A percentile compares a stretch with the other conserved stretches of the same genome.
Conservation (phyloP, 805 yeast species). For the Saccharomycopsis javanensis region DNA sequence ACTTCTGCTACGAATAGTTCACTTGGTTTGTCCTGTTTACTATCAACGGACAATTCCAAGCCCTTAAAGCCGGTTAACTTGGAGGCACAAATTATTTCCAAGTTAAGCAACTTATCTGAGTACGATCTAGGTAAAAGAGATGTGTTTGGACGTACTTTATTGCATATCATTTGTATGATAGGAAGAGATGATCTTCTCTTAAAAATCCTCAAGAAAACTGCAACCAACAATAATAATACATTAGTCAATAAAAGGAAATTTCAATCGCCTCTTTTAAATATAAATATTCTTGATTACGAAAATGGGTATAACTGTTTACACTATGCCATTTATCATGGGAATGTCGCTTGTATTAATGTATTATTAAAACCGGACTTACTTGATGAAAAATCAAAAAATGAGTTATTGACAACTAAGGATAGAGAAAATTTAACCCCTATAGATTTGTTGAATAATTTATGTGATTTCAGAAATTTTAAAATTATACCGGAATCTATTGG, state of each 20-base stretch:
- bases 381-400: constrained; percentile 21
- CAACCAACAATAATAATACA: constrained; percentile 15
- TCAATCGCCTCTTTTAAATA: constrained; percentile 26
- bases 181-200: constrained; percentile 40
- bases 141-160: constrained; percentile 56
- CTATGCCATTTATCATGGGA: constrained; percentile 49
- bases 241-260: neutral
- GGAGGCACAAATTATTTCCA: neutral
- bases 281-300: constrained; percentile 50
- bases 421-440: constrained; percentile 64
- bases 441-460: constrained; percentile 42
- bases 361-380: constrained; percentile 28
- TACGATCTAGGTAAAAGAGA: constrained; percentile 43
- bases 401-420: constrained; percentile 50
- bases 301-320: constrained; percentile 80
- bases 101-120: constrained; percentile 1
- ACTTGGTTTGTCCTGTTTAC: neutral
- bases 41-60: neutral
- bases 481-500: constrained; percentile 35
- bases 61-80: neutral
- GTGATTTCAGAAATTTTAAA: constrained; percentile 34
- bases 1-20: neutral
- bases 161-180: constrained; percentile 46
- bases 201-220: constrained; percentile 35
- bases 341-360: constrained; percentile 43